Base-by-base conservation (phyloP, 1,284 basidiomycete genomes). In the Grifola frondosa region DNA sequence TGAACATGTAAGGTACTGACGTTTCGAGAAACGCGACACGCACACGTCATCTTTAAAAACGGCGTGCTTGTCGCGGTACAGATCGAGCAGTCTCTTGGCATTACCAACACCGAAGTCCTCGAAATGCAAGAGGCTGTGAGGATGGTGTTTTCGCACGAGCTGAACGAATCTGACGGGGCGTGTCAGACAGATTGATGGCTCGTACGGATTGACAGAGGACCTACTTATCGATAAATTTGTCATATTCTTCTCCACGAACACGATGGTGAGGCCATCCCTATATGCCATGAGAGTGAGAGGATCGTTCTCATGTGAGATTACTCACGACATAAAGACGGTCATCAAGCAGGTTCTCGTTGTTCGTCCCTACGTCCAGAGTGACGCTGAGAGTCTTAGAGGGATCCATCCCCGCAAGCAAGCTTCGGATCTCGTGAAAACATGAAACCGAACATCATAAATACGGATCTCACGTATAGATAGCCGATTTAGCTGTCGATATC, bases 401-500 rank as follows among this genome's bases (percentile, higher is more conserved):
- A 65, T 93, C 78, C 46, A 94, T 80, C 12, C 91, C 89, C 19
- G 82, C 90, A 30, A 92, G 81, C 33, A 91, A 73, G 0, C 85
- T 86, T 45, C 24, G 34, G 13, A 37, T 15, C 32, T 39, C 4
- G 33, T 13, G 37, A 35, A 44, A 30, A 36, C 39, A 12, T 31
- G 24, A 13, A 19, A 35, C 37, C 16, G 30, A 31, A 39, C 13
- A 40, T 12, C 11, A 31, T n/a, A 20, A 10, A 9, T 11, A 33
- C 25, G 24, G 9, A 8, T 63, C 77, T 30, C 48, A 83, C 80
- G 86, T 87, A 62, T 94, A 93, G 17, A 95, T 81, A 5, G 78
- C 85, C 3, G 88, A 77, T 70, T 96, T 96, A n/a, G 91, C 91
- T 4, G 87, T 81, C 0, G 88, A 85, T 55, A 96, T 95, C 78